These are phyloP conservation scores for Zygotorulaspora florentina DNA, from an alignment of 805 yeast genomes.

Conservation along the genomic window DNA sequence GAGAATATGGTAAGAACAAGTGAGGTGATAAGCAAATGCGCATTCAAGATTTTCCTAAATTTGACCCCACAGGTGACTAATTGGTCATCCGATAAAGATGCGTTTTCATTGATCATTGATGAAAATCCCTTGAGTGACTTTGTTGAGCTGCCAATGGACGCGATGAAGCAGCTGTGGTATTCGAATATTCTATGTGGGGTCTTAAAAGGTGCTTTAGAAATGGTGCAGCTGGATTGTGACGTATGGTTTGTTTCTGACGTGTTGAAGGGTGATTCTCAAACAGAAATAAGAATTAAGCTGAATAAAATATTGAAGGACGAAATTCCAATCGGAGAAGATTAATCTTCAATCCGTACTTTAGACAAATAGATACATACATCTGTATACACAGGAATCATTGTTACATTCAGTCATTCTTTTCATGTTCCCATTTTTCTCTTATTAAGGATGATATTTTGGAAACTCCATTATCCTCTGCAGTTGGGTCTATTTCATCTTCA, in stretches of 20 bases:
- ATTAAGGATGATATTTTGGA: constrained; percentile 26
- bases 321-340: constrained; percentile 95
- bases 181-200: constrained; percentile 89
- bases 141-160: constrained; percentile 88
- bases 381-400: background rate
- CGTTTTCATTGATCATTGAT: constrained; percentile 64
- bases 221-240: constrained; percentile 93
- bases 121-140: constrained; percentile 94
- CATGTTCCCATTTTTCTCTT: constrained; percentile 29
- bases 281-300: constrained; percentile 74
- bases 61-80: constrained; percentile 68
- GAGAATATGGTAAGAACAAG: constrained; percentile 76
- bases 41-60: constrained; percentile 85
- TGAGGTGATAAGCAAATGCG: constrained; percentile 79
- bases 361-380: background rate
- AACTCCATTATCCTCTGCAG: constrained; percentile 6
- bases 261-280: constrained; percentile 73
- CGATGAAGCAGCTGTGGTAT: constrained; percentile 79
- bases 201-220: constrained; percentile 83
- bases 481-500: constrained; percentile 11
- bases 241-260: constrained; percentile 74
- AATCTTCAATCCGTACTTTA: constrained; percentile 8
- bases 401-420: constrained; percentile 18
- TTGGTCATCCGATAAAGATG: constrained; percentile 73
- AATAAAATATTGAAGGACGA: constrained; percentile 80